Evolutionary conservation across 345 rosid genomes (phyloP).

Genomic region (Eutrema yunnanense): DNA sequence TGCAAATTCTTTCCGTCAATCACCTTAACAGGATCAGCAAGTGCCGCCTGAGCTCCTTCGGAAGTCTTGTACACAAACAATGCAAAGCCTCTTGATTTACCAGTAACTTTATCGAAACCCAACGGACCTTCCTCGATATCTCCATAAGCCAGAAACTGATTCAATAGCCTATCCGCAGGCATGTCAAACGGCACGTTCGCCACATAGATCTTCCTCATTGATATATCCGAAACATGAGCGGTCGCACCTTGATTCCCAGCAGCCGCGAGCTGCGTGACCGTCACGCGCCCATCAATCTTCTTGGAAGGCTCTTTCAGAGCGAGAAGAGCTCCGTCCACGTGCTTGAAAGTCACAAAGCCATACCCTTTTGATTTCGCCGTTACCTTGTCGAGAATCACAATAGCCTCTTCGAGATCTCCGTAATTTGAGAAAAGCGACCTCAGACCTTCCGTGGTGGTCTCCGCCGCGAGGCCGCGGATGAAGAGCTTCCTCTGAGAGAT

Average conservation of each 20-base stretch:
- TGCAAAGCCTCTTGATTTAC: slow-evolving; percentile 78
- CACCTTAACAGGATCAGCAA: slow-evolving; percentile 63
- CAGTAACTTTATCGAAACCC: slow-evolving; percentile 82
- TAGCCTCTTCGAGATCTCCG: slow-evolving; percentile 80
- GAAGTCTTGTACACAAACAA: slow-evolving; percentile 75
- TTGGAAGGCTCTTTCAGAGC: slow-evolving; percentile 78
- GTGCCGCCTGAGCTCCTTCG: slow-evolving; percentile 75
- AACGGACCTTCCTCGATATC: slow-evolving; percentile 89
- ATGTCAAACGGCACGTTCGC: slow-evolving; percentile 70
- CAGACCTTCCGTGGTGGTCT: slow-evolving; percentile 70
- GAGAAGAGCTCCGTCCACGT: slow-evolving; percentile 59
- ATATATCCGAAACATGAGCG: slow-evolving; percentile 38
- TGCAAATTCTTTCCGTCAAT: slow-evolving; percentile 68
- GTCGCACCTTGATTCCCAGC: slow-evolving; percentile 59
- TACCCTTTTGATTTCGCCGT: slow-evolving; percentile 81
- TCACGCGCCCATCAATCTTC: slow-evolving; percentile 78
- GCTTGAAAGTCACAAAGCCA: slow-evolving; percentile 68
- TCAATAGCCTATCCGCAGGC: slow-evolving; percentile 57
- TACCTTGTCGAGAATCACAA: slow-evolving; percentile 60
- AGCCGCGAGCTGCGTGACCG: slow-evolving; percentile 71
- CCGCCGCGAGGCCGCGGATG: slow-evolving; percentile 84
- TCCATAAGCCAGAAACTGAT: slow-evolving; percentile 56
- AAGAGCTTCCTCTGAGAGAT: slow-evolving; percentile 75
- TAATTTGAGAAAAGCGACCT: slow-evolving; percentile 49
- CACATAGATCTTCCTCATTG: slow-evolving; percentile 77